Percentiles rank a stretch among this genome's conserved stretches.
Evolutionary conservation across 2,329 filamentous ascomycete species (phyloP).

Genomic region (Fusarium robinianum): DNA sequence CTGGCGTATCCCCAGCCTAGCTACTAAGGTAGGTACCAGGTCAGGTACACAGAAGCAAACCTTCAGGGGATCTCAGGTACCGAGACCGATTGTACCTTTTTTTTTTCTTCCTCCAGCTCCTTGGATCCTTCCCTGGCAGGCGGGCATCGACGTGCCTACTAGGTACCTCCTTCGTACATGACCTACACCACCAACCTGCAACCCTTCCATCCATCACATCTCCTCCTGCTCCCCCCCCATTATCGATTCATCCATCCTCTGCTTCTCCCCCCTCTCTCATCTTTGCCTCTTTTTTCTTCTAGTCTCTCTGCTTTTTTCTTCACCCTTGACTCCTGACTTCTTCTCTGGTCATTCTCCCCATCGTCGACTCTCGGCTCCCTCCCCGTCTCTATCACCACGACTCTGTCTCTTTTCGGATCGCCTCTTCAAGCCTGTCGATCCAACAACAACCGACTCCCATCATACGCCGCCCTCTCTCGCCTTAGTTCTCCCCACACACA

Average conservation of each 20-base stretch:
- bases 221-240: conserved; percentile 6
- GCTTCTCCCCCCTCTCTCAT: conserved; percentile 13
- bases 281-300: conserved; percentile 18
- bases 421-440: neutral
- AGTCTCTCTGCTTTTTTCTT: conserved; percentile 24
- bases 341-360: conserved; percentile 1
- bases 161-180: no score
- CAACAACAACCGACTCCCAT: no score
- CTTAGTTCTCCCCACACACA: conserved; percentile 29
- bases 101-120: conserved; percentile 2
- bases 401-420: neutral
- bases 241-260: conserved; percentile 6
- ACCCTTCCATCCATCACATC: conserved; percentile 17
- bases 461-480: no score
- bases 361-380: conserved; percentile 10
- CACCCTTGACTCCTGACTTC: conserved; percentile 29
- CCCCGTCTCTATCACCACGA: conserved; percentile 2
- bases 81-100: no score
- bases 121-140: neutral
- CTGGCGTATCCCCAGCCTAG: no score
- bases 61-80: conserved; percentile 21
- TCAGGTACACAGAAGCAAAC: no score
- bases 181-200: conserved; percentile 2
- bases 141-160: no score
- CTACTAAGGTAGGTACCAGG: no score